These are phyloP conservation scores for Anthoceros angustus DNA, from an alignment of 225 moss, liverwort and hornwort genomes.

Conservation along the genomic window DNA sequence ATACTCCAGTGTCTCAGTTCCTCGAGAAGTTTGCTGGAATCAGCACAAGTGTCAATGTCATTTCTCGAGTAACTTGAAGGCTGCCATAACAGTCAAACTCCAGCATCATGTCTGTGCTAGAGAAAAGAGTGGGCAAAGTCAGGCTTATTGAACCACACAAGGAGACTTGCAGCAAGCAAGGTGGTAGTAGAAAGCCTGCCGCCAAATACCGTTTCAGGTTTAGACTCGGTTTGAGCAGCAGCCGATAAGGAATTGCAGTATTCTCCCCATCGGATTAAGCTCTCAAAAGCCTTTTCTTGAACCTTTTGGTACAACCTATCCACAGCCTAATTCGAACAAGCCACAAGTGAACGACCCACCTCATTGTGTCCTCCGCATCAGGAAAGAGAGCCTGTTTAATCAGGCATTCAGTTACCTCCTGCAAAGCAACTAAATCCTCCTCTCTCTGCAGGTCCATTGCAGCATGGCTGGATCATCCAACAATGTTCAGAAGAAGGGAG, in stretches of 20 bases:
- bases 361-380: too few species aligned
- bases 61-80: too few species aligned
- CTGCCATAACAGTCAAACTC: too few species aligned
- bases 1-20: too few species aligned
- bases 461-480: neutral
- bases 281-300: neutral
- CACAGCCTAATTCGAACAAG: neutral
- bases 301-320: neutral
- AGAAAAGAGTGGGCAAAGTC: too few species aligned
- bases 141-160: too few species aligned
- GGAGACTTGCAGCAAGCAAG: too few species aligned
- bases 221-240: neutral
- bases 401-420: neutral
- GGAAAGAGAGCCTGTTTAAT: too few species aligned
- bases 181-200: neutral
- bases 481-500: neutral
- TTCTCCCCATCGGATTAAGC: neutral
- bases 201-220: neutral
- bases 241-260: neutral
- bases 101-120: too few species aligned
- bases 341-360: neutral
- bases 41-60: too few species aligned
- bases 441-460: neutral
- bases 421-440: neutral
- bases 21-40: too few species aligned